phyloP scores from a whole-genome alignment of 73 alveolate species.

The Blepharisma stoltei region DNA sequence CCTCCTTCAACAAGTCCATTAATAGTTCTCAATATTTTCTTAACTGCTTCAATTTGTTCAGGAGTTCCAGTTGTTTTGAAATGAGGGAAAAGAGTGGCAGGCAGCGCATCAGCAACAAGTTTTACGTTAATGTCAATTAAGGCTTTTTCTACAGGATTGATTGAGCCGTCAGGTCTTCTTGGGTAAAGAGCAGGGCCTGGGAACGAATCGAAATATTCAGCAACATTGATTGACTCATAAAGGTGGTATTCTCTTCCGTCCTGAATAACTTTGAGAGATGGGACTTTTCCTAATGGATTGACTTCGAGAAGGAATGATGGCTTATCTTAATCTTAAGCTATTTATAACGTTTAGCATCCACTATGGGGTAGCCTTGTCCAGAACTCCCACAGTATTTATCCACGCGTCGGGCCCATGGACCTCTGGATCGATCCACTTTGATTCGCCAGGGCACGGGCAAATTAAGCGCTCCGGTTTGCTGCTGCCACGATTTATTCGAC shows the following conservation, averaged over 20 bases:
- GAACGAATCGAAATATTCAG: constrained; percentile 12
- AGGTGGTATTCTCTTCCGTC: neutral
- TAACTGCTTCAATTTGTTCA: constrained; percentile 4
- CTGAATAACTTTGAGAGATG: neutral
- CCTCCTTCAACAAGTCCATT: constrained; percentile 18
- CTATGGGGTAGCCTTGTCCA: too few species aligned
- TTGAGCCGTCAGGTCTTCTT: neutral
- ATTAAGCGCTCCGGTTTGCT: too few species aligned
- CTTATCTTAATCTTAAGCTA: too few species aligned
- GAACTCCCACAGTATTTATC: too few species aligned
- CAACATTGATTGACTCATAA: constrained; percentile 8
- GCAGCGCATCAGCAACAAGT: neutral
- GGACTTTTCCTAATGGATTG: constrained; percentile 30
- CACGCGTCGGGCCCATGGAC: too few species aligned
- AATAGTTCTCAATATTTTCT: neutral
- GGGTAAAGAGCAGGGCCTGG: constrained; percentile 24
- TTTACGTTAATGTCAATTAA: neutral
- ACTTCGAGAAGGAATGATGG: neutral
- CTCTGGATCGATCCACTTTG: too few species aligned
- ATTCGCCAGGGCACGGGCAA: too few species aligned
- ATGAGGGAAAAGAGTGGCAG: neutral
- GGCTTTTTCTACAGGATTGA: constrained; percentile 7
- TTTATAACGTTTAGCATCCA: too few species aligned
- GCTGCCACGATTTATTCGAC: too few species aligned
- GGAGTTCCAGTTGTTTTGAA: neutral